Conservation (phyloP, 371 early-diverging fungal species). For the Sporodiniella umbellata region DNA sequence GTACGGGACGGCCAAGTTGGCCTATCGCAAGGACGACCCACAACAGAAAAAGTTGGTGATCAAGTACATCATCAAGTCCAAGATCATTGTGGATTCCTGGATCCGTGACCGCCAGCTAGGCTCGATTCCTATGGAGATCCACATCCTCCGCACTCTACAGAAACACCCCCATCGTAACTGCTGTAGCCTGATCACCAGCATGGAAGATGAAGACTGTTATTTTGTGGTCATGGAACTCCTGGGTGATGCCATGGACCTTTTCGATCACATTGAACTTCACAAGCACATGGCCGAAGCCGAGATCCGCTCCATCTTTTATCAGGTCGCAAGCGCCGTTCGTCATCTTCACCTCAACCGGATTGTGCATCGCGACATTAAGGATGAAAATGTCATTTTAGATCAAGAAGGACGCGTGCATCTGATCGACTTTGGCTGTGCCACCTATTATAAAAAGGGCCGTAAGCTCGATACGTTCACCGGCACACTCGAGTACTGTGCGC, state of each 20-base stretch:
- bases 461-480: constrained; percentile 66
- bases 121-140: constrained; percentile 67
- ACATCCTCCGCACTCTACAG: constrained; percentile 58
- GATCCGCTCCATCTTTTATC: constrained; percentile 53
- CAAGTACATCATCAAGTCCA: constrained; percentile 64
- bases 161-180: constrained; percentile 58
- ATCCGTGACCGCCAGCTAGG: constrained; percentile 60
- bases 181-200: constrained; percentile 47
- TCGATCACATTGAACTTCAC: constrained; percentile 66
- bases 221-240: constrained; percentile 62
- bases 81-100: constrained; percentile 67
- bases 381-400: constrained; percentile 68
- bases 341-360: constrained; percentile 67
- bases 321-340: constrained; percentile 54
- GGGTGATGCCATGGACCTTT: constrained; percentile 61
- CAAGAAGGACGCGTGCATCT: constrained; percentile 45
- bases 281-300: constrained; percentile 50
- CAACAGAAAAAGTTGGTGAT: constrained; percentile 56
- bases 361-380: constrained; percentile 72
- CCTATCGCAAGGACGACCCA: constrained; percentile 43
- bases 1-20: constrained; percentile 63
- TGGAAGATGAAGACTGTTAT: constrained; percentile 59
- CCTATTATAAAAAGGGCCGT: constrained; percentile 51
- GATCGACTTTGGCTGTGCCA: constrained; percentile 68
- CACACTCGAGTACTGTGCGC: constrained; percentile 64